phyloP scores from a whole-genome alignment of 805 yeast species.

The Priceomyces medius region DNA sequence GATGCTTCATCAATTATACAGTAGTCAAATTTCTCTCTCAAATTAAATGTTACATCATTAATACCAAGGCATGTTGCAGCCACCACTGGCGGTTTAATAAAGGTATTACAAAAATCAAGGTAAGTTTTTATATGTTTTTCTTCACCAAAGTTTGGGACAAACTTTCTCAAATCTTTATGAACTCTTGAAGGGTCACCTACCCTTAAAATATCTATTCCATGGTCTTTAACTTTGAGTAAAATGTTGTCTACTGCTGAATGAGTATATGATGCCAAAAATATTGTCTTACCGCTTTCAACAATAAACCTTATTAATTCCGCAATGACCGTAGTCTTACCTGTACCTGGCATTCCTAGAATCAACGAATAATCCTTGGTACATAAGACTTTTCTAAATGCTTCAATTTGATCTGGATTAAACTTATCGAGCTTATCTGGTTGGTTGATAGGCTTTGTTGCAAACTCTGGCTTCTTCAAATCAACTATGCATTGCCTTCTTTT shows the following conservation, averaged over 20 bases:
- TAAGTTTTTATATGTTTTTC: constrained; percentile 33
- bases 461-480: constrained; percentile 51
- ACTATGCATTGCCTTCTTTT: constrained; percentile 50
- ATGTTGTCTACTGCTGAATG: constrained; percentile 97
- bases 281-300: constrained; percentile 59
- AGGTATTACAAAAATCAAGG: constrained; percentile 47
- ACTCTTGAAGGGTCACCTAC: constrained; percentile 61
- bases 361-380: constrained; percentile 72
- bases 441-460: constrained; percentile 25
- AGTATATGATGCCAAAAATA: constrained; percentile 82
- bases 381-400: constrained; percentile 66
- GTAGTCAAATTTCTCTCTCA: constrained; percentile 68
- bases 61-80: constrained; percentile 89
- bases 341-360: constrained; percentile 97
- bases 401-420: constrained; percentile 70
- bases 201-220: constrained; percentile 50
- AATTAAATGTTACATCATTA: constrained; percentile 56
- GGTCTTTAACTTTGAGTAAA: constrained; percentile 59
- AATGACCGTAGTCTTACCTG: constrained; percentile 72
- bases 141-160: constrained; percentile 43
- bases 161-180: constrained; percentile 59
- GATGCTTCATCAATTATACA: constrained; percentile 97
- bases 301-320: constrained; percentile 67
- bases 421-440: constrained; percentile 11
- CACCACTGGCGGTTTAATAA: constrained; percentile 65